Conservation (phyloP, 2,329 filamentous ascomycete genomes). For the Ramularia endophylla region DNA sequence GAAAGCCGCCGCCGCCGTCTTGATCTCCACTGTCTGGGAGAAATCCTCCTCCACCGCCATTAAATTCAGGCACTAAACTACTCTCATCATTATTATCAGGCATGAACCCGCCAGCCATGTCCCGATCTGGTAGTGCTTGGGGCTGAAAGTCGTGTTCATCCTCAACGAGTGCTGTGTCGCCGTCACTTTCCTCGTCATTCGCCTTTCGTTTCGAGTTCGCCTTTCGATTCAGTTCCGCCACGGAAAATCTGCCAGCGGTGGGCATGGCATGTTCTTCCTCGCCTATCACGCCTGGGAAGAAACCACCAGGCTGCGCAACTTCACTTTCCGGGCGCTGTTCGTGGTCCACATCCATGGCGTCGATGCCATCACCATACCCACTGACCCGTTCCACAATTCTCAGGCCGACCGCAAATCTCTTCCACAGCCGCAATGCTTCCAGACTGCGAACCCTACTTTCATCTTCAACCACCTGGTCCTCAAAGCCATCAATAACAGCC, state of each 20-base stretch:
- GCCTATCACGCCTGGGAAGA: slow-evolving; percentile 8
- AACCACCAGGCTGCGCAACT: slow-evolving; percentile 11
- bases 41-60: slow-evolving; percentile 12
- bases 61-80: too few species aligned
- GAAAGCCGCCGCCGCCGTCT: slow-evolving; percentile 8
- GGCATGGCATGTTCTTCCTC: slow-evolving; percentile 13
- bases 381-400: slow-evolving; percentile 69
- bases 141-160: slow-evolving; percentile 31
- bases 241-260: slow-evolving; percentile 20
- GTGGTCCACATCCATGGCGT: slow-evolving; percentile 1
- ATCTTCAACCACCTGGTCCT: slow-evolving; percentile 58
- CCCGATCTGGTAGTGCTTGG: slow-evolving; percentile 5
- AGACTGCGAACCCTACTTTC: slow-evolving; percentile 51
- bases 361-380: slow-evolving; percentile 36
- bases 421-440: slow-evolving; percentile 52
- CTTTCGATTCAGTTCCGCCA: slow-evolving; percentile 14
- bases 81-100: slow-evolving; percentile 9
- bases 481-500: slow-evolving; percentile 62
- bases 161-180: slow-evolving; percentile 10
- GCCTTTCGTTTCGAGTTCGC: slow-evolving; percentile 7
- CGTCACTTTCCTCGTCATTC: slow-evolving; percentile 13
- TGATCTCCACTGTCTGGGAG: slow-evolving; percentile 11
- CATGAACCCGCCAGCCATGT: slow-evolving; percentile 6
- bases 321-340: neutral
- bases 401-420: slow-evolving; percentile 55